Evolutionary conservation across 257 asterid genomes (phyloP).

Genomic region (Solanum peruvianum): DNA sequence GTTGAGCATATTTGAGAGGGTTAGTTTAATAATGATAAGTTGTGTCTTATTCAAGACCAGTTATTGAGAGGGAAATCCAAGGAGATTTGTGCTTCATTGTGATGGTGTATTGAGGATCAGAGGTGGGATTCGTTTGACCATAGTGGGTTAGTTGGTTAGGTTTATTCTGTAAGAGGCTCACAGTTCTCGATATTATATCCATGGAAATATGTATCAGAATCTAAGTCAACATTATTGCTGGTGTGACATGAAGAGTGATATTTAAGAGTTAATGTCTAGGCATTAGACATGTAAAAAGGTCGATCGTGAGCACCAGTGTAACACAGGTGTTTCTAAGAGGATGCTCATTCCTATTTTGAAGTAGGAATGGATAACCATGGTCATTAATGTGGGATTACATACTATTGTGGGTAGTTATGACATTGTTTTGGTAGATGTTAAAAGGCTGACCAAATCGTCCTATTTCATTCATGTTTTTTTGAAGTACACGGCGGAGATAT

Average conservation of each 20-base stretch:
- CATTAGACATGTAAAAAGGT: neutral
- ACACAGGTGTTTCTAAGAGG: too few relatives aligned
- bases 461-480: too few relatives aligned
- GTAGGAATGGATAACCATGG: too few relatives aligned
- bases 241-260: neutral
- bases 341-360: too few relatives aligned
- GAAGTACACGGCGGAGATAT: neutral
- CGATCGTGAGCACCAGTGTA: neutral
- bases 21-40: too few relatives aligned
- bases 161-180: neutral
- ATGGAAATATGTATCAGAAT: neutral
- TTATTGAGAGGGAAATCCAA: neutral
- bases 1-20: neutral
- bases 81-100: neutral
- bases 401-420: too few relatives aligned
- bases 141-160: neutral
- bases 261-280: neutral
- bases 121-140: neutral
- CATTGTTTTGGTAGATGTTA: too few relatives aligned
- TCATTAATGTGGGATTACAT: too few relatives aligned
- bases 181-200: neutral
- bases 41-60: too few relatives aligned
- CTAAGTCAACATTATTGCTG: neutral
- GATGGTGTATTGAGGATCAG: neutral
- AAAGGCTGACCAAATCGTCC: neutral